Conservation (phyloP, 139 green algal genomes). For the Auxenochlorella protothecoides region DNA sequence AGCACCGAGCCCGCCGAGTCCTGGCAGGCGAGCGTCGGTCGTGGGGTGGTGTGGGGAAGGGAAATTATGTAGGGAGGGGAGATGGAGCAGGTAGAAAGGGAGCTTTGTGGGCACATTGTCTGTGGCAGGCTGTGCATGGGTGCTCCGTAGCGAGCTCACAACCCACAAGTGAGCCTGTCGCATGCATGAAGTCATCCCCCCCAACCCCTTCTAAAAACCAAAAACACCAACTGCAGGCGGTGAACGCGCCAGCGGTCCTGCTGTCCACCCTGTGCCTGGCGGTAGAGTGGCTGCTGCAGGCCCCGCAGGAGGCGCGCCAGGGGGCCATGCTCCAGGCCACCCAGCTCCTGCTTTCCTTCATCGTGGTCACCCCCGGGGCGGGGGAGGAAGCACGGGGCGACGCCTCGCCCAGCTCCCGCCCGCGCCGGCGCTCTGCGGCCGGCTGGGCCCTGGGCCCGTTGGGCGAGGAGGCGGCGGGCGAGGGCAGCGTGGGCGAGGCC, state of each 20-base stretch:
- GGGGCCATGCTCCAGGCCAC: constrained; percentile 13
- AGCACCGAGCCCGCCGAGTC: too few species aligned
- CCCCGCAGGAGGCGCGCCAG: constrained; percentile 9
- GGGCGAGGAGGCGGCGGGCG: not conserved
- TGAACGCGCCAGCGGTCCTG: constrained; percentile 5
- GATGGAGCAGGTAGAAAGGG: too few species aligned
- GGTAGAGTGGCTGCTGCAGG: constrained; percentile 29
- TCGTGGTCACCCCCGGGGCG: not conserved
- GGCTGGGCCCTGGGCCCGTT: not conserved
- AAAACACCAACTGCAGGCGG: not conserved
- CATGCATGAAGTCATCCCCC: not conserved
- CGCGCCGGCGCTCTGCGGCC: not conserved
- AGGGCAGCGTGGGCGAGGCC: not conserved
- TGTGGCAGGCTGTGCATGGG: too few species aligned
- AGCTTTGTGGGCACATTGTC: too few species aligned
- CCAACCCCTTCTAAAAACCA: not conserved
- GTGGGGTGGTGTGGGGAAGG: too few species aligned
- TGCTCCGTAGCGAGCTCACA: too few species aligned
- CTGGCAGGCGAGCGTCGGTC: too few species aligned
- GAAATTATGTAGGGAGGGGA: too few species aligned
- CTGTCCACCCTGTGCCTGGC: constrained; percentile 26
- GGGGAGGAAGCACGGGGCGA: not conserved
- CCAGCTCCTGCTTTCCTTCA: constrained; percentile 15
- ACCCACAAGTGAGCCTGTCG: too few species aligned
- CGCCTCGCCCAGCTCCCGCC: not conserved